These are phyloP conservation scores for Fulvia fulva DNA, from an alignment of 2,329 filamentous ascomycete species.

Conservation along the genomic window DNA sequence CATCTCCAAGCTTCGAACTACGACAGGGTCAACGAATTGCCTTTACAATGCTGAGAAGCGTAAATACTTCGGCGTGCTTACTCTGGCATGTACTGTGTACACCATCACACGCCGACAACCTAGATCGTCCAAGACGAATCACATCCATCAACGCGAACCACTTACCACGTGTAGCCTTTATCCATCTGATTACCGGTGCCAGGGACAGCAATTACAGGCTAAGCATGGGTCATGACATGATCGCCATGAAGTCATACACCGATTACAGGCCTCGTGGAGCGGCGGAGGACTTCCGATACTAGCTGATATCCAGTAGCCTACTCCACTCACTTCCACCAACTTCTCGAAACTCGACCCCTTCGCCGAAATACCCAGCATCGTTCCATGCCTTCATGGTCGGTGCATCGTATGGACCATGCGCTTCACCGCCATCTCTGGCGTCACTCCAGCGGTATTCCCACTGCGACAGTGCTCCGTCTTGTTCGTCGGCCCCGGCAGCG, in stretches of 20 bases:
- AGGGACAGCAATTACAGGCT: not conserved
- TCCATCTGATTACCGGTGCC: not conserved
- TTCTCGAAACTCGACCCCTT: constrained; percentile 64
- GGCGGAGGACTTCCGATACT: not conserved
- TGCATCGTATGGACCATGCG: constrained; percentile 83
- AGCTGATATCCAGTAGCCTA: constrained; percentile 35
- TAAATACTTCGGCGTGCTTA: not conserved
- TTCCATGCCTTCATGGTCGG: constrained; percentile 87
- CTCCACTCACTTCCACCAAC: constrained; percentile 42
- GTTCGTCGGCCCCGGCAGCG: constrained; percentile 8
- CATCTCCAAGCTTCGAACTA: not conserved
- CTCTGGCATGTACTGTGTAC: not conserved
- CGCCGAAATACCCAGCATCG: constrained; percentile 86
- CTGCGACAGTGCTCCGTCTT: not conserved
- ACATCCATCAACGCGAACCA: not conserved
- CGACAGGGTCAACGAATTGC: not conserved
- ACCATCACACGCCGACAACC: not conserved
- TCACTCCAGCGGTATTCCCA: constrained; percentile 97
- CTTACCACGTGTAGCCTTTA: not conserved
- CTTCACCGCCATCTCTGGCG: constrained; percentile 70
- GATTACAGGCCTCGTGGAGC: not conserved
- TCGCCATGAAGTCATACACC: not conserved
- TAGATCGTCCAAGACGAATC: not conserved
- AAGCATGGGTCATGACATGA: not conserved
- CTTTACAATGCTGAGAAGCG: not conserved